Evolutionary conservation across 805 yeast species (phyloP), one percentile per base, ranked within the genome.

Genomic region (Schwanniomyces occidentalis): DNA sequence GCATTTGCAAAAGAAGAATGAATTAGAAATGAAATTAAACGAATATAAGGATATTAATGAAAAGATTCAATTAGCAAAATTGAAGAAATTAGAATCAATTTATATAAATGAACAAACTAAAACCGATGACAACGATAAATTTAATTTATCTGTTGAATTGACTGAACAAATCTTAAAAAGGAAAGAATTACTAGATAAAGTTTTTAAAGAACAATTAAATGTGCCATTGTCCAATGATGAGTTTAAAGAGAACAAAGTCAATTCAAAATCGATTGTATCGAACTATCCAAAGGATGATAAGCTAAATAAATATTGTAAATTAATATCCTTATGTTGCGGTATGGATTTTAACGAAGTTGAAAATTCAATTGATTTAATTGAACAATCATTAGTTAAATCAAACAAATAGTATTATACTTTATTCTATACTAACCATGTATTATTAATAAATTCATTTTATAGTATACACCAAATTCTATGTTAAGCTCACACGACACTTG

Each of bases 281-380:
- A 44, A 44, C 30, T 57, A 50, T 36, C 57, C 68, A 3, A 40
- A 51, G 5, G 57, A 56, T 24, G 69, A 64, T 37, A 54, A 53
- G 29, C 51, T 66, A 20, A 54, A 54, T 48, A 68, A 68, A 41
- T 68, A 68, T 42, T 63, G 71, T 42, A 56, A 57, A 39, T 51
- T 68, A 36, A 63, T 68, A 6, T 58, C 73, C 9, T 45, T 61
- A 16, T 65, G 73, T 40, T 68, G 73, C 37, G 74, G 70, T 9
- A 63, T 68, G 70, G 46, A 61, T 27, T 42, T 64, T 34, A 45
- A 51, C 22, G 72, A 68, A 28, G 70, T 66, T 24, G 71, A 68
- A 36, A 51, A 49, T 22, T 58, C 66, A n/a, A 67, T 68, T 31
- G 71, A 67, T 40, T 51, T 63, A 40, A 64, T 68, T 23, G 74